A percentile compares a stretch with the other conserved stretches of the same genome.
These are phyloP conservation scores for Actinomortierella ambigua DNA, from an alignment of 371 early-diverging fungal species.

Conservation along the genomic window DNA sequence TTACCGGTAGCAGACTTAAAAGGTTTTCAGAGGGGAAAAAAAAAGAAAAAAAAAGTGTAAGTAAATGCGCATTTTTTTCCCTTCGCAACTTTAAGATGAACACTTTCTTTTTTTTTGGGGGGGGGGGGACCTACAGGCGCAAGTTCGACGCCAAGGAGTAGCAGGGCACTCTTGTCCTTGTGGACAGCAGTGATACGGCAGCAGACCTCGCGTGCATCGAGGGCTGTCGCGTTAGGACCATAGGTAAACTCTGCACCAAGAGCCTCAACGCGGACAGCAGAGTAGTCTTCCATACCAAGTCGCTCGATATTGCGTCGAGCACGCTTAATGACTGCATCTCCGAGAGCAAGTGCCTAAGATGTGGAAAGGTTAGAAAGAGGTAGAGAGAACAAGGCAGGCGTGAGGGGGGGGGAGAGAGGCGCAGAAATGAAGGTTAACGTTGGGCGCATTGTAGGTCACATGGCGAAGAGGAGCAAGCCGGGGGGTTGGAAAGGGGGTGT, in stretches of 20 bases:
- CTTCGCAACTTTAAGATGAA: neutral
- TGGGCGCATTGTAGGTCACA: no score
- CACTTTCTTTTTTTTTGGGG: no score
- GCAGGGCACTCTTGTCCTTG: constrained; percentile 58
- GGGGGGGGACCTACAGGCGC: constrained; percentile 55
- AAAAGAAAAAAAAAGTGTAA: no score
- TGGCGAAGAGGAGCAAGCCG: no score
- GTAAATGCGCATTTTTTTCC: no score
- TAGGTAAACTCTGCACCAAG: constrained; percentile 74
- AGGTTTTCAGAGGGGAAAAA: constrained; percentile 1
- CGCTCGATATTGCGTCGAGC: constrained; percentile 55
- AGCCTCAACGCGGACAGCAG: constrained; percentile 61
- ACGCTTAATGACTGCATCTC: constrained; percentile 64
- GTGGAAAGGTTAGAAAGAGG: neutral
- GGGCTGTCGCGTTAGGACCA: constrained; percentile 60
- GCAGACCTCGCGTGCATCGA: constrained; percentile 66
- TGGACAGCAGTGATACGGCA: constrained; percentile 69
- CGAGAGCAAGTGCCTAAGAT: constrained; percentile 61
- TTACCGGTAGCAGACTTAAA: constrained; percentile 78
- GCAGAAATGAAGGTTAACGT: no score
- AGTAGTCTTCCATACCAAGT: constrained; percentile 56
- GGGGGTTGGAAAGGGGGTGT: no score
- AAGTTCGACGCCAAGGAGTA: constrained; percentile 66
- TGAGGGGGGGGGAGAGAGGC: no score
- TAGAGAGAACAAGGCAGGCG: no score